phyloP scores from a whole-genome alignment of 1,139 yeast species.

The Meyerozyma sp. region DNA sequence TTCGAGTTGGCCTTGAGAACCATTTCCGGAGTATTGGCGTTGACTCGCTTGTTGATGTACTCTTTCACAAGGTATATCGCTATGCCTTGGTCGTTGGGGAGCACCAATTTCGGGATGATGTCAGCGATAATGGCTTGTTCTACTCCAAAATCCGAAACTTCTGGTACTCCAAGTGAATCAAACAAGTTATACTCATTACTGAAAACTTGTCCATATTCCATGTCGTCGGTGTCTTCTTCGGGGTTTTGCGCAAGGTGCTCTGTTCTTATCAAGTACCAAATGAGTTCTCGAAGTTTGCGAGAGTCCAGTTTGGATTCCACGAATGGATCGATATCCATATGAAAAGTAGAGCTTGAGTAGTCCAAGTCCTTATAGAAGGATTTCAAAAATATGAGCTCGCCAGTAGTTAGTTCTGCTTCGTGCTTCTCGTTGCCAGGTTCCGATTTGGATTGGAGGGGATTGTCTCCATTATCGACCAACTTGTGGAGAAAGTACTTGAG shows the following conservation, averaged over 20 bases:
- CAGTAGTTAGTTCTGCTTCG: background rate
- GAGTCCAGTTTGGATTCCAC: conserved; percentile 16
- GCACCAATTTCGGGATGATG: conserved; percentile 9
- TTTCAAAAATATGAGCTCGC: background rate
- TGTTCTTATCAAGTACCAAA: conserved; percentile 29
- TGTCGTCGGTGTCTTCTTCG: conserved; percentile 7
- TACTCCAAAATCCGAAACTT: background rate
- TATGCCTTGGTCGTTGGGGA: conserved; percentile 23
- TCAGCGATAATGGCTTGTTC: background rate
- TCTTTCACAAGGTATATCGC: conserved; percentile 17
- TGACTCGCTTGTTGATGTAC: conserved; percentile 16
- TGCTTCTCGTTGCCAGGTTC: background rate
- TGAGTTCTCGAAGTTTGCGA: conserved; percentile 21
- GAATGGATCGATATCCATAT: background rate
- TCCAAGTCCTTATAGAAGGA: background rate
- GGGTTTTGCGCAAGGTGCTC: conserved; percentile 20
- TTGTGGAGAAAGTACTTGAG: conserved; percentile 26
- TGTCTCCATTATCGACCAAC: background rate
- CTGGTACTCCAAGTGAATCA: background rate
- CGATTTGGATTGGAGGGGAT: background rate
- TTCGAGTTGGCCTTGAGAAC: conserved; percentile 12
- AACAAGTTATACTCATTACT: background rate
- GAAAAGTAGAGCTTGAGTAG: background rate
- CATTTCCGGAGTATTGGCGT: conserved; percentile 10
- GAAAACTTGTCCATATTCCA: background rate